Evolutionary conservation across 1,284 basidiomycete genomes (phyloP), one percentile per base, ranked within the genome.

Genomic region (Filobasidium uniguttulatum): DNA sequence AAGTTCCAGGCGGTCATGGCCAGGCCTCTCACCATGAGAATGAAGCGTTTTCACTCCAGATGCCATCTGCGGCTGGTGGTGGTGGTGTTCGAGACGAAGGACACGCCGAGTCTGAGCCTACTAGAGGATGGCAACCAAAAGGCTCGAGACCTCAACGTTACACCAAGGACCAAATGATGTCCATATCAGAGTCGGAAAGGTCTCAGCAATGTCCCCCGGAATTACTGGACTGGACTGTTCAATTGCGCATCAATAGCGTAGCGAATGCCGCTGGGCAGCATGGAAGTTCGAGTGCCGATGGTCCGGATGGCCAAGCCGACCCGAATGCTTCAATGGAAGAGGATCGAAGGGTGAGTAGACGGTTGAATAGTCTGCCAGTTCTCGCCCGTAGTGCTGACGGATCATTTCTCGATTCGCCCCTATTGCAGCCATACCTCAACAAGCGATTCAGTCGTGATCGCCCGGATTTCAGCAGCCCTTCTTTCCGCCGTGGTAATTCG

Each of bases 331-430:
- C 84, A 75, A 73, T 72, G 50, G 85, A 88, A 52, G 71, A 71
- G n/a, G 87, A 91, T 73, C 87, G 82, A 73, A 90, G 87, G 82
- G 87, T 88, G 60, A 58, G 75, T 64, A 5, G 10, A n/a, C 10
- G 31, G 10, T 19, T 26, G 17, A 41, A n/a, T n/a, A n/a, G n/a
- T n/a, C n/a, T n/a, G n/a, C n/a, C n/a, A n/a, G n/a, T n/a, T n/a
- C n/a, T n/a, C n/a, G n/a, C n/a, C n/a, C n/a, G n/a, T n/a, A n/a
- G n/a, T n/a, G n/a, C n/a, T n/a, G n/a, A n/a, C n/a, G n/a, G n/a
- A n/a, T 46, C 36, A 34, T 36, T 22, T 22, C 37, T 37, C 60
- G 4, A 58, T 30, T 59, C 60, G 4, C 55, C 65, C 14, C 63
- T 65, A 20, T 57, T 62, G 29, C 53, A 55, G 46, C 60, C 61